phyloP scores from a whole-genome alignment of 2,329 filamentous ascomycete genomes.

The Emericellopsis atlantica region DNA sequence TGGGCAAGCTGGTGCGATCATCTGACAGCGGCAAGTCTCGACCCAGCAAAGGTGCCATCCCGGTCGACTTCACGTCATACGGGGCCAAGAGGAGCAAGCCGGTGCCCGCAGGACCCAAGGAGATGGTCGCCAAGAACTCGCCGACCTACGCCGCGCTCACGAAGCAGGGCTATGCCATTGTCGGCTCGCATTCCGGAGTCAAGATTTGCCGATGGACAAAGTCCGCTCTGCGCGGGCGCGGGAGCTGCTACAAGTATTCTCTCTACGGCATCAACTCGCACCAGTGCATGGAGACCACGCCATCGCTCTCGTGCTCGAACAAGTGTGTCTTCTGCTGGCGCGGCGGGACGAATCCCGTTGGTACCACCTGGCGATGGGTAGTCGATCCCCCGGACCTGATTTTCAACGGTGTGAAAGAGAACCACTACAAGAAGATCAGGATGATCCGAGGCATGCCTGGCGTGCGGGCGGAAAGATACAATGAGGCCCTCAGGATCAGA shows the following conservation, averaged over 20 bases:
- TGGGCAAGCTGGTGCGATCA: conserved; percentile 52
- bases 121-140: conserved; percentile 88
- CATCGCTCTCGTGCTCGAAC: conserved; percentile 89
- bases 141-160: conserved; percentile 83
- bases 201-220: conserved; percentile 99
- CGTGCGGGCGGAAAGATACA: conserved; percentile 80
- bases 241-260: conserved; percentile 94
- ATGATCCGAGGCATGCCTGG: conserved; percentile 92
- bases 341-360: conserved; percentile 92
- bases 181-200: conserved; percentile 89
- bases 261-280: conserved; percentile 97
- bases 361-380: conserved; percentile 93
- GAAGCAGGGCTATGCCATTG: conserved; percentile 92
- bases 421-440: conserved; percentile 95
- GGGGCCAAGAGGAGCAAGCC: conserved; percentile 30
- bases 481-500: conserved; percentile 82
- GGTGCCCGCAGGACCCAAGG: conserved; percentile 46
- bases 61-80: conserved; percentile 79
- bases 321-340: conserved; percentile 99
- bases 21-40: conserved; percentile 19
- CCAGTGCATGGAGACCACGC: conserved; percentile 96
- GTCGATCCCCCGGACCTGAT: conserved; percentile 85
- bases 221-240: conserved; percentile 81
- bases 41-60: conserved; percentile 37
- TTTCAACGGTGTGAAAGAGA: conserved; percentile 78